Evolutionary conservation across 2,329 filamentous ascomycete genomes (phyloP), one percentile per base, ranked within the genome.

Genomic region (Sclerotinia trifoliorum): DNA sequence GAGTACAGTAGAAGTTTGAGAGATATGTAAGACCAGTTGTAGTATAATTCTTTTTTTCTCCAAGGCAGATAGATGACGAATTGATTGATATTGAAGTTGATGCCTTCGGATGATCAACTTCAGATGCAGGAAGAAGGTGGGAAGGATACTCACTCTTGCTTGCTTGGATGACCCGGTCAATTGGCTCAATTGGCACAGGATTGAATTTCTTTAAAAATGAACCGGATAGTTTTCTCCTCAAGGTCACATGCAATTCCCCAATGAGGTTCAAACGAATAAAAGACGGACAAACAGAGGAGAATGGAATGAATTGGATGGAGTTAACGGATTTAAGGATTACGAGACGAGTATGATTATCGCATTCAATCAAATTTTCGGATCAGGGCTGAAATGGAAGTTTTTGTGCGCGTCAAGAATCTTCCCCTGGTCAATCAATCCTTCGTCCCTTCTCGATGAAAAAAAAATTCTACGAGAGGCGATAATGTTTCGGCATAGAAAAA

Each of bases 91-190:
- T 21, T 55, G 44, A 11, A 44, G 49, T 63, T 62, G 66, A 54
- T 63, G 65, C 70, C 71, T 69, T 46, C 66, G 67, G 64, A 62
- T 52, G 69, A 62, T 49, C 44, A 39, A 49, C 48, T 51, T 54
- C 46, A 42, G 19, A 39, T 54, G 48, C 49, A 64, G 61, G n/a
- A 42, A n/a, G 52, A 11, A n/a, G n/a, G n/a, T n/a, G n/a, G n/a
- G n/a, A n/a, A 48, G 44, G 26, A 35, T 61, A n/a, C 6, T 10
- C 5, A 5, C 29, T 29, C 17, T 44, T 7, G 39, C 2, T 44
- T 19, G 57, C 44, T 46, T 39, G n/a, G 56, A 42, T 42, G 24
- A 13, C 39, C 39, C 39, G 15, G 39, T 42, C 2, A 42, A 42
- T 42, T 42, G 13, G 39, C 39, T 2, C 11, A 29, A 29, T 29